Conservation (phyloP, 495 filamentous ascomycete species). For the Cercophora newfieldiana region DNA sequence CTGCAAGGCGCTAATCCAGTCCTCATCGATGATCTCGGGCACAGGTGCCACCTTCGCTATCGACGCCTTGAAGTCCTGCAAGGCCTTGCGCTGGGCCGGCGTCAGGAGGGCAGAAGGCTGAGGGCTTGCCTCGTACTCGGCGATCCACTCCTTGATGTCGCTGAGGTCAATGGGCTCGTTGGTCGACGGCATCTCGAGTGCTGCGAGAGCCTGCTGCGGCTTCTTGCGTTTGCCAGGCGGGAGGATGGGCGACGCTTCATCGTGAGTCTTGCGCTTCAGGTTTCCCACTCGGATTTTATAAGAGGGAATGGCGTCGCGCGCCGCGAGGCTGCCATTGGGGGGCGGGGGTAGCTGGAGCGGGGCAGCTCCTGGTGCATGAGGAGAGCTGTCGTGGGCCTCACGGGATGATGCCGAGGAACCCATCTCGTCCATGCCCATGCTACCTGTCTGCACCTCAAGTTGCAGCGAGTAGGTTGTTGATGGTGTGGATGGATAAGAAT, state of each 20-base stretch:
- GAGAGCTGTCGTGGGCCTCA: neutral
- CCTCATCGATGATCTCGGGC: slow-evolving; percentile 28
- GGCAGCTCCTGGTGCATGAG: neutral
- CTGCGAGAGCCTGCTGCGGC: neutral
- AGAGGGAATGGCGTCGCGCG: neutral
- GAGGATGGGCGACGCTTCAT: neutral
- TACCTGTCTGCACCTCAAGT: too few species aligned
- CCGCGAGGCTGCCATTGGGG: neutral
- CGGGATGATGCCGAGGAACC: neutral
- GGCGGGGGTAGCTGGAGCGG: neutral
- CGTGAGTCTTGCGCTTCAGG: neutral
- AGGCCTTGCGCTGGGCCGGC: slow-evolving; percentile 30
- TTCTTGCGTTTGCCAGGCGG: neutral
- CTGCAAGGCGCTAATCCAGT: slow-evolving; percentile 42
- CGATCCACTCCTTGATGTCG: slow-evolving; percentile 40
- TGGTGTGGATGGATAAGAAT: neutral
- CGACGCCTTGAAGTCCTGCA: slow-evolving; percentile 33
- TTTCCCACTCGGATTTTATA: neutral
- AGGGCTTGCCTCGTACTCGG: slow-evolving; percentile 30
- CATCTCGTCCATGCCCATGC: neutral
- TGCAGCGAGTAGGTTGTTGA: too few species aligned
- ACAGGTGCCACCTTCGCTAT: slow-evolving; percentile 23
- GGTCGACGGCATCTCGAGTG: neutral
- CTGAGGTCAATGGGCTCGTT: slow-evolving; percentile 28
- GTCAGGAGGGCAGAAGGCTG: slow-evolving; percentile 34